Evolutionary conservation across 2,329 filamentous ascomycete genomes (phyloP), one percentile per base, ranked within the genome.

Genomic region (Talaromyces sp.): DNA sequence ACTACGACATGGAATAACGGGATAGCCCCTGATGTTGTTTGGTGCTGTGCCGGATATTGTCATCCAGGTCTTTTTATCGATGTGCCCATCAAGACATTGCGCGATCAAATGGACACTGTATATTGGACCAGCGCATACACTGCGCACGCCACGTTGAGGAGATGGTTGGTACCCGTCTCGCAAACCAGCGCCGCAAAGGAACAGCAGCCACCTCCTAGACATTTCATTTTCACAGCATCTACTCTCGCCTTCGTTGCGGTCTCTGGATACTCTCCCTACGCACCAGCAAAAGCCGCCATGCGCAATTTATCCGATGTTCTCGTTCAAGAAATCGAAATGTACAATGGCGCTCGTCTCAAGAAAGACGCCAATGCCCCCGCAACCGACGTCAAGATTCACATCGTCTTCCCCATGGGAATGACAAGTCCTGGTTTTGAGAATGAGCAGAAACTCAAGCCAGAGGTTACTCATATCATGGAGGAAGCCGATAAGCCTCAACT

Each of bases 101-200:
- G 87, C 41, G 78, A 81, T 63, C 90, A 96, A 72, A 96, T 96
- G 90, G 90, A 96, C 69, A 83, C 93, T 65, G 93, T 97, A 75
- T 97, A 90, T 77, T 96, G 87, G 81, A 89, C 90, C 51, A 85
- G 86, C 31, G 87, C 88, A 40, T 94, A 96, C 71, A 89, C 96
- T 75, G 88, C 91, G 37, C 91, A 95, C 70, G 86, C 89, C 19
- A 84, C 88, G 17, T 77, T 97, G 65, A 82, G 81, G 53, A 81
- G 83, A 60, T 97, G 93, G 93, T 82, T 91, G 45, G 73, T 71
- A 13, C 69, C 75, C 6, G 57, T 70, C 48, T 36, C 63, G 9
- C 65, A 67, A 1, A 68, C 67, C 72, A 70, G 63, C 65, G 63
- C 63, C 72, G 3, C 19, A 41, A 45, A 53, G 22, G 15, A 36